These are phyloP conservation scores for Agrocybe praecox DNA, from an alignment of 768 basidiomycete genomes.

Conservation along the genomic window DNA sequence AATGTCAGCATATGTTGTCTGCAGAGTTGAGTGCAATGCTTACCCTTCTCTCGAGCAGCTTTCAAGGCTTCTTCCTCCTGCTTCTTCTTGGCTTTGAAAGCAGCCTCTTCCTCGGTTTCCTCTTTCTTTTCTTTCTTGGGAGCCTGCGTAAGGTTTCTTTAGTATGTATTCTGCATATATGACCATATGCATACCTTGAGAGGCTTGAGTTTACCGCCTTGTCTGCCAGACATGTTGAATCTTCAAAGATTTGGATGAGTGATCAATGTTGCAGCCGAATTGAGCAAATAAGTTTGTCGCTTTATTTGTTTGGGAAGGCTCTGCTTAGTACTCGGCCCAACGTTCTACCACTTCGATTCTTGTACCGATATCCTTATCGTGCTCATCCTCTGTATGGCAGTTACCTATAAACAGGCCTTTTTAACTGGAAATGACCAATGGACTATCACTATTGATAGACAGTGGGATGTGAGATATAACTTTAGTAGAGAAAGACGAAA, in stretches of 20 bases:
- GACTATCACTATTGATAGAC: constrained; percentile 6
- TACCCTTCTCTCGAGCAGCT: constrained; percentile 73
- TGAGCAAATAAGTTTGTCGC: neutral
- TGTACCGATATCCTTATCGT: too few species aligned
- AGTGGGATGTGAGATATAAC: constrained; percentile 39
- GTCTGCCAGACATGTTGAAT: constrained; percentile 61
- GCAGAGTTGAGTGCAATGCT: constrained; percentile 18
- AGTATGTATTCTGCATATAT: constrained; percentile 3
- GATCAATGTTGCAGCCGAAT: constrained; percentile 2
- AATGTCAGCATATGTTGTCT: constrained; percentile 2
- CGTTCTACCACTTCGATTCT: neutral
- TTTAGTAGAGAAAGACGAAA: too few species aligned
- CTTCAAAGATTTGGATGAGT: constrained; percentile 12
- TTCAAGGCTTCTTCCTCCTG: constrained; percentile 74
- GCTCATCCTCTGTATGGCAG: neutral
- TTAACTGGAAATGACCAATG: neutral
- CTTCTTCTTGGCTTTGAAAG: constrained; percentile 79
- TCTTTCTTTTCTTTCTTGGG: constrained; percentile 84
- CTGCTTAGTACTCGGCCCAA: constrained; percentile 2
- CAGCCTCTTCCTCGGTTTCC: constrained; percentile 67
- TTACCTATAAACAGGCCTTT: neutral
- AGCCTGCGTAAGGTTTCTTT: constrained; percentile 46
- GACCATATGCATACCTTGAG: constrained; percentile 58
- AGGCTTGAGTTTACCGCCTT: constrained; percentile 88
- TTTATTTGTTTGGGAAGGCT: constrained; percentile 7